Evolutionary conservation across 768 basidiomycete genomes (phyloP), one percentile per base, ranked within the genome.

Genomic region (Candolleomyces efflorescens): DNA sequence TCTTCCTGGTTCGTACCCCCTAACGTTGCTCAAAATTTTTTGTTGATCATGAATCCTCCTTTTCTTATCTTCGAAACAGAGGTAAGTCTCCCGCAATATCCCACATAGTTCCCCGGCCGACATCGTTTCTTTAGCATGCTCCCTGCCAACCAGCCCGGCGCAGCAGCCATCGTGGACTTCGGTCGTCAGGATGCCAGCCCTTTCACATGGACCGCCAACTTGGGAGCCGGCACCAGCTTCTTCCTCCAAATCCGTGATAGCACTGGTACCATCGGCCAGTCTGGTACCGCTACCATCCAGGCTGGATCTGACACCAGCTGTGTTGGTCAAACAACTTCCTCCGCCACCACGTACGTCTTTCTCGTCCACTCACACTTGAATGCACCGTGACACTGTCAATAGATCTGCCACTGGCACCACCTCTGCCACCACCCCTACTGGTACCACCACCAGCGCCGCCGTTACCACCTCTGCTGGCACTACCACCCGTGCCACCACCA

Each of bases 141-240:
- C 17, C 65, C 65, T 50, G 65, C 62, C 54, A 64, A 61, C 18
- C 68, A 71, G 60, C 65, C 67, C 18, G 39, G 37, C 22, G 65
- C 63, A 24, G 7, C 55, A 15, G 43, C 70, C n/a, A 60, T 67
- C 44, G 60, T 69, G 51, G 64, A 67, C 43, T 61, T 69, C 23
- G 63, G 65, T 32, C 37, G 55, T 23, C 60, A 62, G 22, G 55
- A 20, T 1, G 61, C 59, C 32, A 68, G 20, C 54, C 61, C 63
- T 23, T 54, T 69, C 12, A 67, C 67, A 47, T 71, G 70, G 70
- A 53, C 58, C 53, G 65, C 65, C 44, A 69, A 69, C 55, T 59
- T 71, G 23, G 48, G 46, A 26, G 59, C 54, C 36, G 65, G 65
- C 22, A 62, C 56, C 22, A 46, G 59, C 49, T 63, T 55, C 39